phyloP scores from a whole-genome alignment of 1,284 basidiomycete species.

The Cutaneotrichosporon cyanovorans region DNA sequence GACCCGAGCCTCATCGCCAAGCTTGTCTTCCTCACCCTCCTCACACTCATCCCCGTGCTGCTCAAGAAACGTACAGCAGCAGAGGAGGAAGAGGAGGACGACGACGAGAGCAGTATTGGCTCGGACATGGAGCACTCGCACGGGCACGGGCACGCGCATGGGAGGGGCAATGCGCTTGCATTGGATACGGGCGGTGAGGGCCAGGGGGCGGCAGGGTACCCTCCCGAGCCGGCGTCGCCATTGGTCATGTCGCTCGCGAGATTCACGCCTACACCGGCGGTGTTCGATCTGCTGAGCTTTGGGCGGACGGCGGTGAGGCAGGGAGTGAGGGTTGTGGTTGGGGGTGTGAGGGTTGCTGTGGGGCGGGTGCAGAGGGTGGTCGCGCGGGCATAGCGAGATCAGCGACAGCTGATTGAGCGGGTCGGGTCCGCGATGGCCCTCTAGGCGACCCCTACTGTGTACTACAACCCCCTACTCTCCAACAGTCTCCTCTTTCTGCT shows the following conservation, averaged over 20 bases:
- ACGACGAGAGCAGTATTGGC: too few species aligned
- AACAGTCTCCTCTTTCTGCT: too few species aligned
- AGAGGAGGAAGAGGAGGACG: conserved; percentile 4
- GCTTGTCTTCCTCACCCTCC: conserved; percentile 40
- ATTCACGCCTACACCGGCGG: conserved; percentile 38
- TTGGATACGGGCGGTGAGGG: conserved; percentile 4
- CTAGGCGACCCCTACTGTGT: too few species aligned
- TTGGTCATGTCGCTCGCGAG: conserved; percentile 29
- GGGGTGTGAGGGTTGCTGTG: conserved; percentile 5
- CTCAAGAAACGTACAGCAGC: conserved; percentile 31
- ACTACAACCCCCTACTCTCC: too few species aligned
- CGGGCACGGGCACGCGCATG: too few species aligned
- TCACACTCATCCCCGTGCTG: conserved; percentile 45
- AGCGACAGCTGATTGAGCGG: too few species aligned
- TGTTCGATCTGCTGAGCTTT: conserved; percentile 39
- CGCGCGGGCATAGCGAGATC: too few species aligned
- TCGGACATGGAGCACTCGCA: too few species aligned
- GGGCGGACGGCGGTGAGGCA: conserved; percentile 31
- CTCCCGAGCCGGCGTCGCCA: conserved; percentile 25
- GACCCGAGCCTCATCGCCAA: conserved; percentile 46
- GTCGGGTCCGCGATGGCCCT: too few species aligned
- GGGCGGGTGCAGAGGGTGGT: background rate
- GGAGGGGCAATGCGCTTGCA: conserved; percentile 5
- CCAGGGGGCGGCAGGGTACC: conserved; percentile 10
- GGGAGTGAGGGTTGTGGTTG: conserved; percentile 20